Base-by-base conservation (phyloP, 1,139 yeast genomes). In the Lodderomyces oxycetoniae region DNA sequence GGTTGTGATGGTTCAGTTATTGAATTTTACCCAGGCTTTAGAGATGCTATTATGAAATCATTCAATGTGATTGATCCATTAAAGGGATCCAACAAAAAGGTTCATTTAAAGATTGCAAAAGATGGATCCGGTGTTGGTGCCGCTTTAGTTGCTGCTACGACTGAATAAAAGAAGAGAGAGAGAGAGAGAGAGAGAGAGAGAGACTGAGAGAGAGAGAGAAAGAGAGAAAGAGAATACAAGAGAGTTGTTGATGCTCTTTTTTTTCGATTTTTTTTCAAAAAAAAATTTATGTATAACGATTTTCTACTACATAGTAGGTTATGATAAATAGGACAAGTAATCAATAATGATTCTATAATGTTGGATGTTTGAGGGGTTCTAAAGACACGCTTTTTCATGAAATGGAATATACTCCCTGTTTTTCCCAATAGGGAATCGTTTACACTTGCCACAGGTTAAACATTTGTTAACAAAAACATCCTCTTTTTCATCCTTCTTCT, bases 41-140 rank as follows among this genome's bases (percentile, higher is more conserved):
- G 81, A 59, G 72, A 78, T 7, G 73, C 75, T 67, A 67, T 89
- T 45, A 72, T 88, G 52, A 85, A 84, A 45, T 95, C 95, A 0
- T 62, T 88, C 41, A 67, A 78, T 1, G 53, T 73, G 45, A 77
- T 87, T 30, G 77, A 80, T 47, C 74, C 89, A 23, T 85, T 87
- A 39, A 65, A 79, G 29, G 83, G 84, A 27, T 79, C 80, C 43
- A 74, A 73, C 45, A 79, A 84, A 56, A 77, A 83, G 47, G 67
- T 87, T 31, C 79, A 76, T 44, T 64, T 89, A 44, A 80, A 77
- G 43, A 79, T 88, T 47, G 93, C 96, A 27, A 84, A 86, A 55
- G 97, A 89, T 53, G 97, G 97, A 31, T 80, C 93, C 40, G 95
- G 96, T 41, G 95, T 88, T 28, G 97, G 97, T 45, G 96, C 96